These are phyloP conservation scores for Phytopythium vexans DNA, from an alignment of 352 stramenopile genomes.

Conservation along the genomic window DNA sequence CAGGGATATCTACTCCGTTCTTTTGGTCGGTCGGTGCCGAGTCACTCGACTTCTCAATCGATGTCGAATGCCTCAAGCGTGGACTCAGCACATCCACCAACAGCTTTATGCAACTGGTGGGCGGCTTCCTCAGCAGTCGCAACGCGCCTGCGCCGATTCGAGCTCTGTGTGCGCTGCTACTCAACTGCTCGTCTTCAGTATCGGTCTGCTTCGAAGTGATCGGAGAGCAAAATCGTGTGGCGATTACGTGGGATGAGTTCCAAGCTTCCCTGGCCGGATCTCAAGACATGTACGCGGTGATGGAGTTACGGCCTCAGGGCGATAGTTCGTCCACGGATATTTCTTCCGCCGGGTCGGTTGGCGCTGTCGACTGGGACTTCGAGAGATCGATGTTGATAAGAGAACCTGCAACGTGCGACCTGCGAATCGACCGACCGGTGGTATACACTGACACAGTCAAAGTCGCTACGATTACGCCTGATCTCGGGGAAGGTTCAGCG, in stretches of 20 bases:
- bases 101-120: conserved; percentile 64
- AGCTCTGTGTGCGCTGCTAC: conserved; percentile 42
- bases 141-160: conserved; percentile 20
- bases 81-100: conserved; percentile 11
- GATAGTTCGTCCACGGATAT: conserved; percentile 52
- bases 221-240: conserved; percentile 40
- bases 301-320: conserved; percentile 69
- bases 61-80: conserved; percentile 36
- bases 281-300: conserved; percentile 58
- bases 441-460: conserved; percentile 80
- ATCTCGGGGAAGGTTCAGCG: too few relatives aligned
- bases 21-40: conserved; percentile 60
- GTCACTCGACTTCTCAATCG: conserved; percentile 57
- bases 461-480: conserved; percentile 10
- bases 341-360: conserved; percentile 38
- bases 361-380: conserved; percentile 61
- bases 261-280: conserved; percentile 52
- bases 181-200: conserved; percentile 53
- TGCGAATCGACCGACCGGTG: conserved; percentile 60
- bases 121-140: conserved; percentile 25
- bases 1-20: conserved; percentile 42
- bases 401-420: conserved; percentile 44
- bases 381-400: conserved; percentile 41
- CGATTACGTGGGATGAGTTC: conserved; percentile 56
- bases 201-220: conserved; percentile 60